phyloP scores from a whole-genome alignment of 257 asterid genomes.

The Solanum sitiens region DNA sequence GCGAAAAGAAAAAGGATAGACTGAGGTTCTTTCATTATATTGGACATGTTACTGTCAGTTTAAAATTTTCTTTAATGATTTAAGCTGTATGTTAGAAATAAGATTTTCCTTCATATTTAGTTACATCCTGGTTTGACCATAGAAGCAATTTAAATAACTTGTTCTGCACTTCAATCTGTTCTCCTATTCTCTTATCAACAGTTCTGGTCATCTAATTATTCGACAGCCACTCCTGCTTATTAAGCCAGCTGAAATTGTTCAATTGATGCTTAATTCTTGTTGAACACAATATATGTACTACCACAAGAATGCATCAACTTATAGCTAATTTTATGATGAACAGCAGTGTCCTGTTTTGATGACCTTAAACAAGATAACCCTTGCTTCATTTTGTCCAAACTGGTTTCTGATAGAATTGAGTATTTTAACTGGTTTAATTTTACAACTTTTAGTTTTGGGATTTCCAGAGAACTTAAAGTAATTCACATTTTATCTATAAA shows the following conservation, averaged over 20 bases:
- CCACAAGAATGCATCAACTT: background rate
- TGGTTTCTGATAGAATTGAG: background rate
- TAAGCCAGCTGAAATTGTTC: background rate
- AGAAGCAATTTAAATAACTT: background rate
- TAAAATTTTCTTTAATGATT: background rate
- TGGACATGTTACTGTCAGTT: background rate
- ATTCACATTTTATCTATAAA: background rate
- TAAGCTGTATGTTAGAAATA: background rate
- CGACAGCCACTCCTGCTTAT: background rate
- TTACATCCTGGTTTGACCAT: background rate
- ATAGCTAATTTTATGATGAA: background rate
- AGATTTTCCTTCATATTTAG: background rate
- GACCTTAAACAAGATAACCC: background rate
- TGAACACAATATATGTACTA: background rate
- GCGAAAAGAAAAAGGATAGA: background rate
- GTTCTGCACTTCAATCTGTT: background rate
- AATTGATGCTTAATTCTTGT: background rate
- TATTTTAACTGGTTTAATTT: background rate
- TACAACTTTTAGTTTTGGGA: background rate
- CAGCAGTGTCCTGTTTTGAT: background rate
- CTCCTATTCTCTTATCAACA: background rate
- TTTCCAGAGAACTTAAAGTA: background rate
- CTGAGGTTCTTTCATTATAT: background rate
- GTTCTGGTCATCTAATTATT: background rate
- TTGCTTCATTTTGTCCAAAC: background rate